Percentiles rank a stretch among this genome's conserved stretches.
Evolutionary conservation across 2,329 filamentous ascomycete species (phyloP).

Genomic region (Colletotrichum filicis): DNA sequence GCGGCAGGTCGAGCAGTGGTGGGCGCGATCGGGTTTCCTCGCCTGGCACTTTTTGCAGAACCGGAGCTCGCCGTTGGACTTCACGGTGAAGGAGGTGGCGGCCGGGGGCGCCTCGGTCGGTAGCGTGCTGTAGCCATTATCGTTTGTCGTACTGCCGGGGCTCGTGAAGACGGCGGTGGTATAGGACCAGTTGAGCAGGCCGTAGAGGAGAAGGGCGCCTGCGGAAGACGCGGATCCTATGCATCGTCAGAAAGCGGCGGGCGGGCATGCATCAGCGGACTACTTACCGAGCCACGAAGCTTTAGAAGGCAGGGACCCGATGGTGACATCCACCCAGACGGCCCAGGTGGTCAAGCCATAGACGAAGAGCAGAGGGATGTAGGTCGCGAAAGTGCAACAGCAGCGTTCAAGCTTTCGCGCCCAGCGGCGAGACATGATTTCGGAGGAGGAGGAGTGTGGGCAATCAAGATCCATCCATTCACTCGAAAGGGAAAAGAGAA

Average conservation of each 20-base stretch:
- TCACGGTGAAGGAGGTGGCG: slow-evolving; percentile 87
- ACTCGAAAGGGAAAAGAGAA: slow-evolving; percentile 13
- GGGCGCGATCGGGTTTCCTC: slow-evolving; percentile 92
- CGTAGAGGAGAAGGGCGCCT: slow-evolving; percentile 77
- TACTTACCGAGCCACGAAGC: slow-evolving; percentile 68
- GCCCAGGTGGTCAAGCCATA: slow-evolving; percentile 95
- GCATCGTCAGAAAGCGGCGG: slow-evolving; percentile 26
- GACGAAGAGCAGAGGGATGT: slow-evolving; percentile 89
- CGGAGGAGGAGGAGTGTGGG: slow-evolving; percentile 40
- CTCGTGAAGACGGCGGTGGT: slow-evolving; percentile 93
- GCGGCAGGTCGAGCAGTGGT: slow-evolving; percentile 95
- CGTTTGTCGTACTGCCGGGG: slow-evolving; percentile 77
- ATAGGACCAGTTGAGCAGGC: slow-evolving; percentile 88
- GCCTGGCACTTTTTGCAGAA: slow-evolving; percentile 99
- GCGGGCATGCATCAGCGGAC: slow-evolving; percentile 17
- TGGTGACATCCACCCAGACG: slow-evolving; percentile 83
- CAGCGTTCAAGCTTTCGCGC: slow-evolving; percentile 80
- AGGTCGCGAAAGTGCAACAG: slow-evolving; percentile 83
- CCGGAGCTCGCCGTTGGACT: slow-evolving; percentile 84
- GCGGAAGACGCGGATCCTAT: slow-evolving; percentile 67
- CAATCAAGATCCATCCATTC: slow-evolving; percentile 34
- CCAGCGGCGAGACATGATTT: slow-evolving; percentile 69
- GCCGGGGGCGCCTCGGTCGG: slow-evolving; percentile 74
- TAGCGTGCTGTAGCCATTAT: slow-evolving; percentile 80
- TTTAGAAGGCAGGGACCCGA: slow-evolving; percentile 69